Conservation (phyloP, 768 basidiomycete genomes). For the Russula sp. region DNA sequence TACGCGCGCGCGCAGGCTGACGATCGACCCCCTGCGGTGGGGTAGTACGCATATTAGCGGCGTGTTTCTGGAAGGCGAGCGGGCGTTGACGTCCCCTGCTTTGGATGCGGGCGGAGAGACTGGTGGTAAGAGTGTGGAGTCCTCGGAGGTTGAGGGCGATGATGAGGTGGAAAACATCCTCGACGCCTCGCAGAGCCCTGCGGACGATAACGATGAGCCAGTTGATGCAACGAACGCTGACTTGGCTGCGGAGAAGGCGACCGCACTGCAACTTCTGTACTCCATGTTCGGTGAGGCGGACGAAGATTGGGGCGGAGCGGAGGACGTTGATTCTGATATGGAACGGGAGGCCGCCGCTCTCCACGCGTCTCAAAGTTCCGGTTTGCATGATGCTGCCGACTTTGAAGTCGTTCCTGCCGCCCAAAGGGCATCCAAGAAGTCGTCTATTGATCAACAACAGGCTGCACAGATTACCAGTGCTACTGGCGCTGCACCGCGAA, state of each 20-base stretch:
- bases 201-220: background rate
- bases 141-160: constrained; percentile 14
- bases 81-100: background rate
- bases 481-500: background rate
- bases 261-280: constrained; percentile 48
- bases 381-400: constrained; percentile 35
- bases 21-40: constrained; percentile 72
- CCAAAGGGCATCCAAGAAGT: background rate
- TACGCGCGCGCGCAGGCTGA: constrained; percentile 55
- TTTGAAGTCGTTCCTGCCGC: constrained; percentile 26
- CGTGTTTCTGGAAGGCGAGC: constrained; percentile 49
- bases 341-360: constrained; percentile 41
- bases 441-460: background rate
- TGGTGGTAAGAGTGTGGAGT: background rate
- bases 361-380: constrained; percentile 20
- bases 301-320: constrained; percentile 58
- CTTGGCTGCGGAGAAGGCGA: constrained; percentile 45
- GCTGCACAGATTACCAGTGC: background rate
- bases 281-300: constrained; percentile 50
- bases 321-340: constrained; percentile 56
- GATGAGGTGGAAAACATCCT: constrained; percentile 27
- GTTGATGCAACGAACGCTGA: constrained; percentile 30
- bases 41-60: constrained; percentile 70
- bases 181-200: constrained; percentile 27
- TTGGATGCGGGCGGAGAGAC: constrained; percentile 28